Evolutionary conservation across 2,329 filamentous ascomycete species (phyloP), one percentile per base, ranked within the genome.

Genomic region (Cordyceps farinosa): DNA sequence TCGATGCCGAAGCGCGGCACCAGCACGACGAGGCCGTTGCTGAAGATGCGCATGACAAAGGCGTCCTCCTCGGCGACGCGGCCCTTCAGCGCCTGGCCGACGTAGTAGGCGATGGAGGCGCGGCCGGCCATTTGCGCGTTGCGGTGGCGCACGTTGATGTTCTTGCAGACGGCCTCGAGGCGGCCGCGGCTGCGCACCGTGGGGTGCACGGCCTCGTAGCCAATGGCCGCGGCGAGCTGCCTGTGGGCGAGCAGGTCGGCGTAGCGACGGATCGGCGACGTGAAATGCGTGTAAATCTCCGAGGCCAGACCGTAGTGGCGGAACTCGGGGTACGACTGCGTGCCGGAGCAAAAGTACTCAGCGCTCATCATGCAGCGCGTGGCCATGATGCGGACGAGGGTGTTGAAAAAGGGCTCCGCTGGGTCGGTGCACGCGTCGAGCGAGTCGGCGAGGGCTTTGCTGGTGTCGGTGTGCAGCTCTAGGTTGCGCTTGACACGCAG

Each of bases 301-400:
- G 90, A 92, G 0, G 96, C 96, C 42, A 99, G 87, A 69, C 95
- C 95, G 76, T 99, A 99, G 79, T 99, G 96, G 59, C 92, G 87
- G 83, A 97, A 99, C 74, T 98, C 95, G 0, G 92, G 90, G 74
- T 95, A 94, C 0, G 93, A 87, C 74, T 97, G 92, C 7, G 92
- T 93, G 65, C 95, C 95, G 0, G 94, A 91, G 78, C 91, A 95
- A 78, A 99, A 99, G 79, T 99, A 99, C 78, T 99, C 95, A 66
- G 95, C 95, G 61, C 92, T 95, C 83, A 97, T 97, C 95, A 99
- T 99, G 84, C 95, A 99, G 29, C 95, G 89, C 9, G 95, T 99
- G 10, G 95, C 95, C 80, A 99, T 90, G 78, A 99, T 97, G 73
- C 95, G 91, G 69, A 99, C 89, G 30, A 99, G 87, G 2, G 94